These are phyloP conservation scores for Mucor irregularis DNA, from an alignment of 371 early-diverging fungal genomes.

Conservation along the genomic window DNA sequence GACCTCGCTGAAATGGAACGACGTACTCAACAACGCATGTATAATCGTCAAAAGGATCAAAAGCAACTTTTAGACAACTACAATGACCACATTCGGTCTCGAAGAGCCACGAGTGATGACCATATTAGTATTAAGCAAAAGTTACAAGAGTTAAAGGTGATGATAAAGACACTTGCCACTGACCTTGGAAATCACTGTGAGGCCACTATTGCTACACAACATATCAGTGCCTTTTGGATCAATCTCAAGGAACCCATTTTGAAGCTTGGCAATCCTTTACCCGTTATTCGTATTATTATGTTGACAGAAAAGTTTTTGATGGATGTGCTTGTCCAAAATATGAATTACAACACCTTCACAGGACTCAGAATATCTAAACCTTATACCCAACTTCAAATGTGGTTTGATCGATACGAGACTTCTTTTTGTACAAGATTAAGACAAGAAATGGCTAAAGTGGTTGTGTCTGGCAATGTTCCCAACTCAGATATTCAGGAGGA, in stretches of 20 bases:
- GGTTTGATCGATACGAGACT: constrained; percentile 29
- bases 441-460: constrained; percentile 43
- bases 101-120: constrained; percentile 60
- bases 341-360: constrained; percentile 41
- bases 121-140: constrained; percentile 47
- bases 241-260: constrained; percentile 36
- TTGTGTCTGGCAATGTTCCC: constrained; percentile 26
- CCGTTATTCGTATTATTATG: constrained; percentile 52
- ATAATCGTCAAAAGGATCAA: constrained; percentile 24
- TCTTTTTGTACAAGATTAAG: constrained; percentile 38
- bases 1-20: constrained; percentile 15
- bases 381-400: constrained; percentile 27
- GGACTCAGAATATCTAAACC: constrained; percentile 29
- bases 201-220: constrained; percentile 40
- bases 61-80: constrained; percentile 48
- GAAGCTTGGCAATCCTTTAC: constrained; percentile 33
- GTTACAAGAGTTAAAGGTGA: constrained; percentile 47
- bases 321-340: constrained; percentile 47
- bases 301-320: constrained; percentile 62
- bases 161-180: constrained; percentile 44
- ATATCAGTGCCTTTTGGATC: constrained; percentile 42
- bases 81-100: constrained; percentile 51
- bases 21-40: constrained; percentile 14
- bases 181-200: constrained; percentile 47
- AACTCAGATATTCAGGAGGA: constrained; percentile 26